phyloP scores from a whole-genome alignment of 2,329 filamentous ascomycete species.

The Chalaropsis ovoidea region DNA sequence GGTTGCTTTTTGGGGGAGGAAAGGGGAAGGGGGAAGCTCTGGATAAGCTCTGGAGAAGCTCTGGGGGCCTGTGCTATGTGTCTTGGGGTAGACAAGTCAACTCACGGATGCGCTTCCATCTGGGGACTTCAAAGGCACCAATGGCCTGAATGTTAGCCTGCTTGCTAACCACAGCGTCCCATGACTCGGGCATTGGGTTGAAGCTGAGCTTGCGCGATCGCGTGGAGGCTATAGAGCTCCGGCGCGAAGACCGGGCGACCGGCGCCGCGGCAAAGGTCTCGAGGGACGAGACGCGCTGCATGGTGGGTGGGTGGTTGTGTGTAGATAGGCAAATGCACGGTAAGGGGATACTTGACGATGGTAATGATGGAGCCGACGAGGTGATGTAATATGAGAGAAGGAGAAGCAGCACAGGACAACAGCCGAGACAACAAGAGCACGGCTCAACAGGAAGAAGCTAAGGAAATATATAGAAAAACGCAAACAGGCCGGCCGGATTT shows the following conservation, averaged over 20 bases:
- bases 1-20: constrained; percentile 9
- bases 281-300: constrained; percentile 44
- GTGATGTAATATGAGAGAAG: background rate
- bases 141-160: constrained; percentile 40
- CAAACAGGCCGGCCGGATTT: background rate
- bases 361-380: no score
- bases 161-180: constrained; percentile 36
- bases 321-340: background rate
- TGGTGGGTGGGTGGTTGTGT: background rate
- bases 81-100: constrained; percentile 23
- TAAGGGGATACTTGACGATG: background rate
- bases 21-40: background rate
- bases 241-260: constrained; percentile 32
- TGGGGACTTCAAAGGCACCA: constrained; percentile 45
- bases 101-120: constrained; percentile 46
- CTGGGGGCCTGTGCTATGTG: background rate
- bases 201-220: constrained; percentile 44
- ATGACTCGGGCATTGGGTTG: constrained; percentile 45
- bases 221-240: constrained; percentile 39
- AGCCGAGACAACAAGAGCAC: background rate
- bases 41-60: no score
- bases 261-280: constrained; percentile 42
- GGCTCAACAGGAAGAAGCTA: background rate
- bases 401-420: background rate
- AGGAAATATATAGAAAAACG: background rate